A percentile compares a stretch with the other conserved stretches of the same genome.
Conservation (phyloP, 2,329 filamentous ascomycete species). For the Fonsecaea multimorphosa region DNA sequence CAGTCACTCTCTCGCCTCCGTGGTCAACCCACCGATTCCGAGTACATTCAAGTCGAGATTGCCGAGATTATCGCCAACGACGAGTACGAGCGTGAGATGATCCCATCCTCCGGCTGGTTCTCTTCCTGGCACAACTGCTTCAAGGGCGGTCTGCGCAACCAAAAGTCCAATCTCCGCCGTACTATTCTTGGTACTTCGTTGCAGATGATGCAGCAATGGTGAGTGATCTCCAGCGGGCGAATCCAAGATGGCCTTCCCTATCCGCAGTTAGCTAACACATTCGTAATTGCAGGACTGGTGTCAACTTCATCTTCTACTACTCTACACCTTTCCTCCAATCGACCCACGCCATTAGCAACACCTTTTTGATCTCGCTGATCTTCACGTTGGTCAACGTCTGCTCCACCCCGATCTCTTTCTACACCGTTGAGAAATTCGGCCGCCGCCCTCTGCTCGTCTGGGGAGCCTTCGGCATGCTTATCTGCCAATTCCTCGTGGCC, state of each 20-base stretch:
- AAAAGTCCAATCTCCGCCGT: conserved; percentile 65
- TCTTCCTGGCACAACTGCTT: conserved; percentile 69
- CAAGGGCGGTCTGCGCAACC: conserved; percentile 59
- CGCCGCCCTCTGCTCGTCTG: conserved; percentile 79
- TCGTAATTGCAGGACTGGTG: conserved; percentile 69
- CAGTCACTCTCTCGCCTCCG: conserved; percentile 70
- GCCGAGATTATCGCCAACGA: conserved; percentile 89
- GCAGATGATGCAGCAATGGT: conserved; percentile 78
- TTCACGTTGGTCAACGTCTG: conserved; percentile 87
- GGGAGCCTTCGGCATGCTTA: conserved; percentile 80
- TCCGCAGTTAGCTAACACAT: not conserved
- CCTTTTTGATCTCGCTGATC: conserved; percentile 82
- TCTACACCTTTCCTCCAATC: conserved; percentile 80
- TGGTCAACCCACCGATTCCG: conserved; percentile 68
- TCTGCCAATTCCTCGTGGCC: conserved; percentile 80
- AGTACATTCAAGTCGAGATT: conserved; percentile 72
- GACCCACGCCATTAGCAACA: conserved; percentile 75
- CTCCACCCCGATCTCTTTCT: conserved; percentile 88
- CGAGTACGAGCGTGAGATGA: conserved; percentile 75
- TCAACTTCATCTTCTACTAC: conserved; percentile 94
- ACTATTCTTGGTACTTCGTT: conserved; percentile 74
- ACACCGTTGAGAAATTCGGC: conserved; percentile 79
- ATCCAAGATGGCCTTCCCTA: conserved; percentile 45
- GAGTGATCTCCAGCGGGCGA: conserved; percentile 67
- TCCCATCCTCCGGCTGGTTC: conserved; percentile 34